Percentiles rank a stretch among this genome's conserved stretches.
phyloP scores from a whole-genome alignment of 805 yeast genomes.

The Candida ficus region DNA sequence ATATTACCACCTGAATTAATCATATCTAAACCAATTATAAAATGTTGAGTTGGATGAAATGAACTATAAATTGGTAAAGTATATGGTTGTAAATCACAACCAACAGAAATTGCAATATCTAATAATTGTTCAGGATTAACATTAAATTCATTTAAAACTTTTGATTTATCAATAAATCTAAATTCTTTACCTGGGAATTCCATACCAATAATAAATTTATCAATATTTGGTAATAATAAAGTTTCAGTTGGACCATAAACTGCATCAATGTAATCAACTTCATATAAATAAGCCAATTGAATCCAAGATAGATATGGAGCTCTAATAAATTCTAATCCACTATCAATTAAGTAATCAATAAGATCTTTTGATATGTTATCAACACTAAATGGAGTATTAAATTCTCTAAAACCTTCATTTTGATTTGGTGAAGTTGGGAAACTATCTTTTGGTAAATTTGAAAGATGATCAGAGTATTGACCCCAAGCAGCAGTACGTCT shows the following conservation, averaged over 20 bases:
- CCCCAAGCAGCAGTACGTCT: conserved; percentile 48
- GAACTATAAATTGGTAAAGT: conserved; percentile 45
- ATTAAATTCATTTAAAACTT: conserved; percentile 55
- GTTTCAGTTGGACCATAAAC: conserved; percentile 84
- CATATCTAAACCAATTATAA: conserved; percentile 34
- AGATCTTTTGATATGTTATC: conserved; percentile 51
- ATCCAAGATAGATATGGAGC: conserved; percentile 81
- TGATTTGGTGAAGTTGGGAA: conserved; percentile 29
- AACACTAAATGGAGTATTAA: conserved; percentile 41
- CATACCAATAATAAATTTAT: conserved; percentile 67
- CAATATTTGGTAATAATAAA: conserved; percentile 54
- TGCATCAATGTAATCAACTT: conserved; percentile 55
- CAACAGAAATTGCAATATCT: conserved; percentile 74
- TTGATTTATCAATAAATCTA: conserved; percentile 54
- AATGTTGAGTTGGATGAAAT: conserved; percentile 14
- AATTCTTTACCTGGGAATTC: conserved; percentile 63
- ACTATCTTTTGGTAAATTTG: not conserved
- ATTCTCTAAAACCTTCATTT: conserved; percentile 48
- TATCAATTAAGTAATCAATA: conserved; percentile 49
- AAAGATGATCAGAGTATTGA: conserved; percentile 16
- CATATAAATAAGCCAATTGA: conserved; percentile 70
- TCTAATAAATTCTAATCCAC: conserved; percentile 58
- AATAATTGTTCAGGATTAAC: conserved; percentile 61
- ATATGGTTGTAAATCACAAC: conserved; percentile 67
- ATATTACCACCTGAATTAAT: conserved; percentile 38